Evolutionary conservation across 2,329 filamentous ascomycete genomes (phyloP).

Genomic region (Fusarium caatingaense): DNA sequence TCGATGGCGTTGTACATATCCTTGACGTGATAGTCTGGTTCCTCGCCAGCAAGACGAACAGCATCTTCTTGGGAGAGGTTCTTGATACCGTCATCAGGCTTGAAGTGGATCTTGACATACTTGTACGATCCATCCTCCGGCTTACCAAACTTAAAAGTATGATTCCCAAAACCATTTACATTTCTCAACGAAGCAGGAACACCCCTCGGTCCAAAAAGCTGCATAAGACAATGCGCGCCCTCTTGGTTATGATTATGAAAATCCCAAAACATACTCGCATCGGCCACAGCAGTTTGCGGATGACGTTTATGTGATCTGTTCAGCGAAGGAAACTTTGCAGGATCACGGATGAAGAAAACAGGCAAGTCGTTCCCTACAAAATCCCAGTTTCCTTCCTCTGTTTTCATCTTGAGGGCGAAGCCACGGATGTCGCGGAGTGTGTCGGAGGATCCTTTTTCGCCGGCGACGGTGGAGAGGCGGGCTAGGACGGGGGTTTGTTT

Average conservation of each 20-base stretch:
- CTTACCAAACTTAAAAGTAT: slow-evolving; percentile 9
- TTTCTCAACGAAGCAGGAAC: background rate
- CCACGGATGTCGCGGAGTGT: slow-evolving; percentile 10
- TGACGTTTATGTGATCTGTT: slow-evolving; percentile 9
- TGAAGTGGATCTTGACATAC: slow-evolving; percentile 17
- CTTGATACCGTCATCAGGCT: slow-evolving; percentile 9
- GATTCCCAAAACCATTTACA: slow-evolving; percentile 1
- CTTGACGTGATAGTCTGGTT: slow-evolving; percentile 7
- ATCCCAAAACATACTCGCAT: slow-evolving; percentile 16
- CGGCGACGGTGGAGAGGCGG: background rate
- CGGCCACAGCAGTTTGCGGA: background rate
- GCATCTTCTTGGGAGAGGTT: slow-evolving; percentile 1
- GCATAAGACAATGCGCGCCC: slow-evolving; percentile 4
- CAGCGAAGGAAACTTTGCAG: slow-evolving; percentile 1
- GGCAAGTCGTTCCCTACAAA: slow-evolving; percentile 14
- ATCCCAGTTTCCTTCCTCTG: slow-evolving; percentile 11
- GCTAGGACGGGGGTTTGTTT: slow-evolving; percentile 3
- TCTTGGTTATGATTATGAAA: slow-evolving; percentile 16
- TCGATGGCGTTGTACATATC: slow-evolving; percentile 5
- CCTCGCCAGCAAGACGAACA: background rate
- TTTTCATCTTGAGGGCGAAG: slow-evolving; percentile 16
- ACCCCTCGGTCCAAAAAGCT: background rate
- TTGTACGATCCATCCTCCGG: slow-evolving; percentile 12
- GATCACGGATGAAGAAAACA: slow-evolving; percentile 11
- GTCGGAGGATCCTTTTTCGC: background rate